Percentiles rank a stretch among this genome's conserved stretches.
Conservation (phyloP, 495 filamentous ascomycete genomes). For the Penicillium psychrofluorescens region DNA sequence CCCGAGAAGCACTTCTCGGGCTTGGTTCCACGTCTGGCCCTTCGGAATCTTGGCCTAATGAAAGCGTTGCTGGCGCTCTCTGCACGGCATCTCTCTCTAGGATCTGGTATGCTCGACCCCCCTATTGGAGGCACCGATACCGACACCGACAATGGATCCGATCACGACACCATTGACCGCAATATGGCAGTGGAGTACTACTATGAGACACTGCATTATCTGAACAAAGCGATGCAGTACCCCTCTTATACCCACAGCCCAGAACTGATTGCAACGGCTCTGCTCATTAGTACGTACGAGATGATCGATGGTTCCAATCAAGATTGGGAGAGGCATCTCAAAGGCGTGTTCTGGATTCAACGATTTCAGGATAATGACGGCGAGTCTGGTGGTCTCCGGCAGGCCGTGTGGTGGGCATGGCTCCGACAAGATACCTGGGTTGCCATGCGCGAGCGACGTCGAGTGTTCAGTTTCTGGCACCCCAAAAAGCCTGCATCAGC, state of each 20-base stretch:
- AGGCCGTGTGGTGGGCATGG: constrained; percentile 26
- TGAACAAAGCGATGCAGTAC: constrained; percentile 20
- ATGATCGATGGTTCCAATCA: constrained; percentile 22
- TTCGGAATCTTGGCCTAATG: constrained; percentile 21
- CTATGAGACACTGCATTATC: constrained; percentile 20
- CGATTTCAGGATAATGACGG: constrained; percentile 18
- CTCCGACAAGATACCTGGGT: constrained; percentile 23
- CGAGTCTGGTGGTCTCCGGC: constrained; percentile 18
- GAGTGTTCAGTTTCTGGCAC: constrained; percentile 15
- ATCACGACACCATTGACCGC: not conserved
- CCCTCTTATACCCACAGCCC: constrained; percentile 11
- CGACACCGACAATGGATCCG: too few relatives aligned
- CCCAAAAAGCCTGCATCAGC: constrained; percentile 13
- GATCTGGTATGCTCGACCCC: too few relatives aligned
- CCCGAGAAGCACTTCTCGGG: constrained; percentile 12
- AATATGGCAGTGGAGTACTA: constrained; percentile 15
- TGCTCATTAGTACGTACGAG: constrained; percentile 21
- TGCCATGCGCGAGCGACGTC: constrained; percentile 19
- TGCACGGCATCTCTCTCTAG: constrained; percentile 12
- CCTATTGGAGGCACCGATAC: too few relatives aligned
- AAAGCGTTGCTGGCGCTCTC: constrained; percentile 20
- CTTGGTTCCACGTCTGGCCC: constrained; percentile 15
- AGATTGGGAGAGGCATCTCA: constrained; percentile 22
- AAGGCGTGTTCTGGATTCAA: constrained; percentile 23
- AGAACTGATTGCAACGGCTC: constrained; percentile 17